phyloP scores from a whole-genome alignment of 2,329 filamentous ascomycete genomes.

The Alternaria brassicae region DNA sequence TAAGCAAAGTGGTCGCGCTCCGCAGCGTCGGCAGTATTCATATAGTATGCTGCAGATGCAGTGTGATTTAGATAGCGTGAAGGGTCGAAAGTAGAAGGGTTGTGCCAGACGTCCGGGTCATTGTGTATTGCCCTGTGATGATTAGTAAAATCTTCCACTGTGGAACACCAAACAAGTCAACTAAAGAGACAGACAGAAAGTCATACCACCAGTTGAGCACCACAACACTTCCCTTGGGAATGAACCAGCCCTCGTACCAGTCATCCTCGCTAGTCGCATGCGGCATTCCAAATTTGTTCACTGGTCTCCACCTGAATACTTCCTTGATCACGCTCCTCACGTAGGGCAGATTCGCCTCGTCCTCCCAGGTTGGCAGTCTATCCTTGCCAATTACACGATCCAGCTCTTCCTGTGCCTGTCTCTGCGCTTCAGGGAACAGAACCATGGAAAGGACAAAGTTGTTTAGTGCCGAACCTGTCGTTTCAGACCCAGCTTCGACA shows the following conservation, averaged over 20 bases:
- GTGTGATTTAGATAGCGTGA: conserved; percentile 33
- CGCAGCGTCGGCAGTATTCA: conserved; percentile 39
- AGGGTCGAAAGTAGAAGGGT: conserved; percentile 44
- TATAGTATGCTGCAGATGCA: conserved; percentile 41
- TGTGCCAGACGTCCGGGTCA: conserved; percentile 33
- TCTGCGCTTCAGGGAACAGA: conserved; percentile 36
- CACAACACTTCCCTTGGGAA: conserved; percentile 48
- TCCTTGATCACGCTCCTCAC: conserved; percentile 48
- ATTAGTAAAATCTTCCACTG: not conserved
- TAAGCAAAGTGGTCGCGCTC: conserved; percentile 49
- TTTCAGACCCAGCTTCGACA: conserved; percentile 47
- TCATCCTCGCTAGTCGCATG: conserved; percentile 46
- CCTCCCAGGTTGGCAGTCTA: conserved; percentile 43
- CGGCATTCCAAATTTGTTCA: conserved; percentile 45
- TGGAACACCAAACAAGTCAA: not conserved
- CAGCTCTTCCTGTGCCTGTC: conserved; percentile 39
- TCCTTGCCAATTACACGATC: conserved; percentile 38
- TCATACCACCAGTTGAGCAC: conserved; percentile 46
- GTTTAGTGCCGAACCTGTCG: conserved; percentile 40
- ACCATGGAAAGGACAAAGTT: conserved; percentile 43
- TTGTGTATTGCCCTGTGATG: conserved; percentile 43
- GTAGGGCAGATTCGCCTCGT: conserved; percentile 40
- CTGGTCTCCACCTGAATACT: conserved; percentile 40
- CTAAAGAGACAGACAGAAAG: not conserved
- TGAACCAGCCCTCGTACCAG: conserved; percentile 49